Evolutionary conservation across 2,329 filamentous ascomycete species (phyloP), one percentile per base, ranked within the genome.

Genomic region (Cucurbitaria berberidis): DNA sequence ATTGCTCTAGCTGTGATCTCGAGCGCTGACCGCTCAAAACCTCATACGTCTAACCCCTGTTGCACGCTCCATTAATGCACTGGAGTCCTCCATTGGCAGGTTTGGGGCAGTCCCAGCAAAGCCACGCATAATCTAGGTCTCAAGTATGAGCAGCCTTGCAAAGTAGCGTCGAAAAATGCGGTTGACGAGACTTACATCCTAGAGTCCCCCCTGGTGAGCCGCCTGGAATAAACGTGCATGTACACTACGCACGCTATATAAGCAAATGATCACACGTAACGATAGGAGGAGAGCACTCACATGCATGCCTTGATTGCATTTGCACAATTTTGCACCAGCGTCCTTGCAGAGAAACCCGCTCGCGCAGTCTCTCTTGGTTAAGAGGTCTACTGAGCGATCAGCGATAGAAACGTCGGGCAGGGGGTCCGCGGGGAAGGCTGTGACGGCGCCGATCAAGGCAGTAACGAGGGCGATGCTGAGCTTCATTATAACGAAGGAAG

Each of bases 41-140:
- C 38, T 22, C 13, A 40, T 22, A 40, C 38, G 16, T 24, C 38
- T 40, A 40, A 22, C 22, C 22, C 7, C 16, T 18, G 38, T 40
- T 40, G 38, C 38, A 40, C 22, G 22, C 38, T 40, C 38, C 38
- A 40, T 40, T 22, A 40, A 40, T 40, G 38, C 38, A 40, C 38
- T 40, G 38, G 6, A 40, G 38, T 40, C 38, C 38, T 15, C 38
- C 38, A 40, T 40, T 40, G 16, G 18, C 22, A 19, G 38, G 38
- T 40, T 40, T 40, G 13, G 3, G 6, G 18, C 38, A 40, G 38
- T 40, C 19, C 13, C 22, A 21, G 38, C 38, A 40, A 40, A 24
- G 13, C 38, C 38, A 40, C 22, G 13, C 21, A 18, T 22, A 40
- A 40, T 40, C 38, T 40, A 40, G 15, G 22, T 40, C 18, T 24